A percentile compares a stretch with the other conserved stretches of the same genome.
Conservation (phyloP, 371 early-diverging fungal species). For the Smittium culicis region DNA sequence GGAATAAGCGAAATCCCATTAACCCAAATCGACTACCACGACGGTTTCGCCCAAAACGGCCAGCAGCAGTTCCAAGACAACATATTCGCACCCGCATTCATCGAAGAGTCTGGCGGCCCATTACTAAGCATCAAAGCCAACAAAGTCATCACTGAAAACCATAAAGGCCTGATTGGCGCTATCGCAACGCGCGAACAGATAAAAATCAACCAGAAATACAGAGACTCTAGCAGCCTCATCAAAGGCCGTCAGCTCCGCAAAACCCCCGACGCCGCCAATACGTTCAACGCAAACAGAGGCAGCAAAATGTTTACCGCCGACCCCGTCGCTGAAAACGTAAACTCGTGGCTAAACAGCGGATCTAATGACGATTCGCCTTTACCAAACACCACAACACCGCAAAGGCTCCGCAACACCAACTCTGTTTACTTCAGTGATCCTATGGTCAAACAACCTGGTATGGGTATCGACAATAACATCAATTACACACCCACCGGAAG, state of each 20-base stretch:
- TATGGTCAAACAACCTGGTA: background rate
- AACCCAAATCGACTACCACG: background rate
- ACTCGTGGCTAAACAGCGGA: constrained; percentile 18
- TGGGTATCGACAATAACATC: background rate
- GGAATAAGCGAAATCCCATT: background rate
- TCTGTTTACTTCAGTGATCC: constrained; percentile 6
- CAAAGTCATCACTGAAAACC: constrained; percentile 23
- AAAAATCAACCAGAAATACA: constrained; percentile 33
- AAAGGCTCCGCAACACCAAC: background rate
- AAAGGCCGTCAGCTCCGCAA: constrained; percentile 27
- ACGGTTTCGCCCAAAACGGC: background rate
- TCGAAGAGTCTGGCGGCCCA: constrained; percentile 9
- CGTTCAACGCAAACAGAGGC: background rate
- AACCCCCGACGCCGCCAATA: background rate
- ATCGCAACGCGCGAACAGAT: constrained; percentile 35
- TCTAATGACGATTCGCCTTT: background rate
- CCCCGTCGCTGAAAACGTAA: constrained; percentile 18
- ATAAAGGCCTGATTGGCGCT: constrained; percentile 30
- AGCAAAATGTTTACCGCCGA: background rate
- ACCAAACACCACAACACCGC: too few species aligned
- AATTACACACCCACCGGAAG: background rate
- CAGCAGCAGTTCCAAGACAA: background rate
- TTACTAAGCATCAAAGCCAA: constrained; percentile 28
- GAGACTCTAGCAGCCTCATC: constrained; percentile 33
- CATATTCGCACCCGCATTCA: background rate